Evolutionary conservation across 2,329 filamentous ascomycete species (phyloP), one percentile per base, ranked within the genome.

Genomic region (Diaporthe ampelina): DNA sequence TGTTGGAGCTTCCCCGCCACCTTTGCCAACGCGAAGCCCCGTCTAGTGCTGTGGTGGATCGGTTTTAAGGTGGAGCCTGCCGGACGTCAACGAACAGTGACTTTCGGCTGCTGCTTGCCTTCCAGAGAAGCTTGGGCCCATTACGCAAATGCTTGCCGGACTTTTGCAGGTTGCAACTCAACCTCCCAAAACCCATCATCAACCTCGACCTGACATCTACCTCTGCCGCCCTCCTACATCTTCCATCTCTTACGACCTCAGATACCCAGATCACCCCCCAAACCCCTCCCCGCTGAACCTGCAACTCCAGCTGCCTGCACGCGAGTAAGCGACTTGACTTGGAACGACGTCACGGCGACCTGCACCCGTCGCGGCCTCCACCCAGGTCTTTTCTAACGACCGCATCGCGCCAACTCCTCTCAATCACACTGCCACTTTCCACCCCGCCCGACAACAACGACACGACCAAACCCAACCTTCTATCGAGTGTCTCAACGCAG

Each of bases 351-450:
- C 72, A 72, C 72, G 74, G 43, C 74, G 63, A 74, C 74, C 74
- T 75, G 74, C 74, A 75, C 74, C 50, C 68, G 74, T 69, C 74
- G 72, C 72, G 72, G 48, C 72, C 50, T 70, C 70, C 52, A 56
- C 35, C 59, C 54, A 71, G 59, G 59, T 68, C 67, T 74, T 58
- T 50, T 61, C 65, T 56, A 43, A 72, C 67, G 57, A n/a, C 43
- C 52, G 59, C 68, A 68, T 40, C 59, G 74, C 72, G 63, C 52
- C 48, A 21, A 54, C 72, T 56, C 61, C 61, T 63, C 45, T 63
- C 45, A 59, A 61, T 65, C 37, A 26, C 32, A 21, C 58, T 63
- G 24, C 65, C 52, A 24, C 26, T 40, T 52, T 13, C 13, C 43
- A 40, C 52, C 43, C n/a, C 29, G 45, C 52, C 45, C 45, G 48